Evolutionary conservation across 352 stramenopile species (phyloP), one percentile per base, ranked within the genome.

Genomic region (Salisapilia sapeloensis): DNA sequence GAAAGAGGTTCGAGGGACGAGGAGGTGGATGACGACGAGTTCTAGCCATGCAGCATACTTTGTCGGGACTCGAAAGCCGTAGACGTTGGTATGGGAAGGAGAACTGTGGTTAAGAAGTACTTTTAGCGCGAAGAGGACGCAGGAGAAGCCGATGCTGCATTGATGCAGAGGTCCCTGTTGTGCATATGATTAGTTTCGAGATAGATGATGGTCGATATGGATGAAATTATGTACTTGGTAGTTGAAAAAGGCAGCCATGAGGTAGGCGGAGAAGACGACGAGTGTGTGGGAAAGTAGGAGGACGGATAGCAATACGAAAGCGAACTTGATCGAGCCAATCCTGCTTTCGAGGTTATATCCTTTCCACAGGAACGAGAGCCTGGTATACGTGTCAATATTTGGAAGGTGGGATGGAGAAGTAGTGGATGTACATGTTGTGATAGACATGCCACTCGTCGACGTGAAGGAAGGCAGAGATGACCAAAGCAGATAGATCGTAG

Each of bases 1-100:
- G 25, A 95, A 70, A 7, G 80, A 89, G 9, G 80, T 53, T 28
- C 78, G 61, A 1, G 72, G 80, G 1, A 92, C 71, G 13, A 92
- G 41, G 12, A 85, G 21, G 30, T 89, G 79, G 3, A 90, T 89
- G 17, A 90, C 33, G 10, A 87, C 38, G 10, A 95, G 51, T 46
- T 95, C 82, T 2, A 92, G 53, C 80, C 81, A 94, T 14, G 82
- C 60, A 4, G 63, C 76, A 28, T 92, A 92, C 32, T 90, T 86
- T 2, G 77, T 87, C 5, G 77, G 75, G 10, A 95, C 53, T 14
- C 50, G 48, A 23, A 93, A 72, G 16, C 56, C 69, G 42, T 83
- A 70, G 0, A 92, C 39, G 1, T 42, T 57, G 6, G 69, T 64
- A 12, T 67, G 69, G 4, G 54, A 43, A 12, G 78, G 78, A 7